Evolutionary conservation across 805 yeast genomes (phyloP).

Genomic region (Starmerella ratchasimensis): DNA sequence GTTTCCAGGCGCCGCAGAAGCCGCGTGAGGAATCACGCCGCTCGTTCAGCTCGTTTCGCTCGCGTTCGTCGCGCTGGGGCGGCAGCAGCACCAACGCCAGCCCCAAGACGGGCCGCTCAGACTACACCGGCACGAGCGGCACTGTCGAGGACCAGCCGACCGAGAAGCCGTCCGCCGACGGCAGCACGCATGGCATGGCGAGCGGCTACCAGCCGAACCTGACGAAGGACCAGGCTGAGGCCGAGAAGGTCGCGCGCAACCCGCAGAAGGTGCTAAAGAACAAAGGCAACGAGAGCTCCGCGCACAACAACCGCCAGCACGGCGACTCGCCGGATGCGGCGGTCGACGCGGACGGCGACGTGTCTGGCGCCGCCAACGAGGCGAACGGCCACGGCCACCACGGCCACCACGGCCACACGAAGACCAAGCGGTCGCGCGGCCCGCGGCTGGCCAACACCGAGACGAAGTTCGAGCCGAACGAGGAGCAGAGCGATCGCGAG

Average conservation of each 20-base stretch:
- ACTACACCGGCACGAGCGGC: background rate
- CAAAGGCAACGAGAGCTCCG: constrained; percentile 2
- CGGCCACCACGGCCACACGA: background rate
- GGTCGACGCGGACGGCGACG: too few relatives aligned
- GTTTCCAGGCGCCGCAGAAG: constrained; percentile 7
- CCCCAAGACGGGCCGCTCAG: background rate
- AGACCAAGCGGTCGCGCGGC: background rate
- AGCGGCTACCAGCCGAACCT: constrained; percentile 1
- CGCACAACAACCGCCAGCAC: background rate
- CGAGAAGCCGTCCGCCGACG: constrained; percentile 1
- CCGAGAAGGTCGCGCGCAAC: constrained; percentile 10
- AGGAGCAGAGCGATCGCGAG: constrained; percentile 16
- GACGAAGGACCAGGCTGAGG: constrained; percentile 4
- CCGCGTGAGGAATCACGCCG: constrained; percentile 3
- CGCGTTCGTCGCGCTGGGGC: background rate
- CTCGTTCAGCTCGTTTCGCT: constrained; percentile 12
- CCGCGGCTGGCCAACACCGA: constrained; percentile 16
- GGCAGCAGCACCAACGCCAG: background rate
- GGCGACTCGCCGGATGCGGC: too few relatives aligned
- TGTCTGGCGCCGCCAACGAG: background rate
- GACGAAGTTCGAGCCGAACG: constrained; percentile 6
- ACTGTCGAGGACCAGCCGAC: background rate
- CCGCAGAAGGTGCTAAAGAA: constrained; percentile 10
- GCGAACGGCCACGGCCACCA: background rate
- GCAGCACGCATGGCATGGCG: constrained; percentile 1